Evolutionary conservation across 129 eudicot species (phyloP).

Genomic region (carrot (Daucus carota)): DH1_v3.0 NC_030386.2:3961501-3962000

Average conservation of each 20-base stretch:
- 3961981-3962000: not conserved
- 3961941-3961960: no score
- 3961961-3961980: not conserved
- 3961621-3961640: not conserved
- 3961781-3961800: not conserved
- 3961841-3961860: not conserved
- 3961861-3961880: not conserved
- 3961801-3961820: not conserved
- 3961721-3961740: slow-evolving; percentile 17
- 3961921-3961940: not conserved
- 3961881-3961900: not conserved
- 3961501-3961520: not conserved
- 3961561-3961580: not conserved
- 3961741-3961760: slow-evolving; percentile 9
- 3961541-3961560: not conserved
- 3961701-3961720: not conserved
- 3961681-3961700: not conserved
- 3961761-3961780: slow-evolving; percentile 22
- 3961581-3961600: not conserved
- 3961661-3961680: not conserved
- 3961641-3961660: not conserved
- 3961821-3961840: not conserved
- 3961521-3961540: not conserved
- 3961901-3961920: not conserved
- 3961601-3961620: not conserved